A percentile compares a stretch with the other conserved stretches of the same genome.
These are phyloP conservation scores for Claviceps cyperi DNA, from an alignment of 2,329 filamentous ascomycete species.

Conservation along the genomic window DNA sequence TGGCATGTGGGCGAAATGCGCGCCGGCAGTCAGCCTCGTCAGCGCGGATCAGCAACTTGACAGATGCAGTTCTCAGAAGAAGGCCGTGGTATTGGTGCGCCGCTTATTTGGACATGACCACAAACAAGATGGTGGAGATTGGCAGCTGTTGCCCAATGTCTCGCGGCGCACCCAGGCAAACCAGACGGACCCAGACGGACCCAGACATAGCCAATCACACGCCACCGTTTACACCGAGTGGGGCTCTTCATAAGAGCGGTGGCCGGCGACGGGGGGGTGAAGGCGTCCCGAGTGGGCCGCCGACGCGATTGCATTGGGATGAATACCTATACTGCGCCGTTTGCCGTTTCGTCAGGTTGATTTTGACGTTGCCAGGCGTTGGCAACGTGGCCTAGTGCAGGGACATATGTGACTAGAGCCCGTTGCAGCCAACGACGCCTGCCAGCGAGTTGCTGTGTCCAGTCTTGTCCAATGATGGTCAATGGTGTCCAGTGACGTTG, in stretches of 20 bases:
- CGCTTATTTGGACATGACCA: slow-evolving; percentile 5
- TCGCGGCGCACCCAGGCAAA: background rate
- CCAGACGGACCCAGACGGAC: background rate
- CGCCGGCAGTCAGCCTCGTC: background rate
- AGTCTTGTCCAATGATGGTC: background rate
- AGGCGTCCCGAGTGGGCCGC: slow-evolving; percentile 5
- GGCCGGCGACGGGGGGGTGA: slow-evolving; percentile 4
- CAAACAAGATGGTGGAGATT: slow-evolving; percentile 9
- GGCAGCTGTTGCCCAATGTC: slow-evolving; percentile 5
- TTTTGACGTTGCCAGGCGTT: background rate
- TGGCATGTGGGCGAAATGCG: background rate
- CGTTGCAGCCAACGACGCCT: background rate
- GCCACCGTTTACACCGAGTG: slow-evolving; percentile 7
- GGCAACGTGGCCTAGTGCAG: background rate
- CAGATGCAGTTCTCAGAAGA: background rate
- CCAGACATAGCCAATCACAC: slow-evolving; percentile 8
- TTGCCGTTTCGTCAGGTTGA: background rate
- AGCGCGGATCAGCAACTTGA: background rate
- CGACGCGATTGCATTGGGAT: background rate
- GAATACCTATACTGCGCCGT: background rate
- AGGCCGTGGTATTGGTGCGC: background rate
- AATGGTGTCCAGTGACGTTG: too few species aligned
- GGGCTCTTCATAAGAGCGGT: slow-evolving; percentile 5
- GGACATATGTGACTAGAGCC: background rate
- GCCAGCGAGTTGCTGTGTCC: background rate